Conservation (phyloP, 78 protist species). For the Diacronema lutheri region DNA sequence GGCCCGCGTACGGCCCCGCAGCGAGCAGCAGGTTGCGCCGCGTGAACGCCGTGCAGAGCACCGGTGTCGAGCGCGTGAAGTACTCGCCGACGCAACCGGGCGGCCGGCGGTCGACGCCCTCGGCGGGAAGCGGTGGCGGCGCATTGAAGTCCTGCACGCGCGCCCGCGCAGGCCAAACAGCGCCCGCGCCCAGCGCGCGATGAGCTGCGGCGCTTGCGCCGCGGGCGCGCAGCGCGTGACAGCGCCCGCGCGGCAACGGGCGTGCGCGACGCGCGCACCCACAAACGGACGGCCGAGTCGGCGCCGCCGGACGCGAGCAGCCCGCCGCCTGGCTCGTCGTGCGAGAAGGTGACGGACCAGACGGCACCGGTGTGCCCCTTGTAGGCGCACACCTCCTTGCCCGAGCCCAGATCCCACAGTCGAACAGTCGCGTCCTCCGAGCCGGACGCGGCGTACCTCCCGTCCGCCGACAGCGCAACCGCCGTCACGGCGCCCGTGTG, state of each 20-base stretch:
- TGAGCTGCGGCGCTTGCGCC: background rate
- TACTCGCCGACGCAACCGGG: background rate
- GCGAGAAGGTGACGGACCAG: background rate
- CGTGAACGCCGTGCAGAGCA: slow-evolving; percentile 60
- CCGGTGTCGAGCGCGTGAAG: slow-evolving; percentile 79
- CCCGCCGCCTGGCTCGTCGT: background rate
- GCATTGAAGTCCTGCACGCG: background rate
- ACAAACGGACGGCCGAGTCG: too few relatives aligned
- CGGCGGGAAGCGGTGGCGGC: background rate
- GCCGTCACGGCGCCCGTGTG: slow-evolving; percentile 67
- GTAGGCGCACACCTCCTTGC: background rate
- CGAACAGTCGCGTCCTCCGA: background rate
- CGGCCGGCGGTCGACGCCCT: background rate
- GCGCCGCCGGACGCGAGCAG: background rate
- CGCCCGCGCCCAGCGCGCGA: background rate
- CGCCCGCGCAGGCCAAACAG: background rate
- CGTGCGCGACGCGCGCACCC: background rate
- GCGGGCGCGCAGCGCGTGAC: background rate
- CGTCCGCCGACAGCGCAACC: slow-evolving; percentile 70
- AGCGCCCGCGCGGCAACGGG: background rate
- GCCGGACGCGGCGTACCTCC: slow-evolving; percentile 61
- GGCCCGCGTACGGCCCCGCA: slow-evolving; percentile 72
- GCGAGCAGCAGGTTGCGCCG: slow-evolving; percentile 70
- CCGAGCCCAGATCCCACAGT: background rate
- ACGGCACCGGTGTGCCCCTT: background rate